Evolutionary conservation across 1,284 basidiomycete species (phyloP), one percentile per base, ranked within the genome.

Genomic region (Heterobasidion annosum): DNA sequence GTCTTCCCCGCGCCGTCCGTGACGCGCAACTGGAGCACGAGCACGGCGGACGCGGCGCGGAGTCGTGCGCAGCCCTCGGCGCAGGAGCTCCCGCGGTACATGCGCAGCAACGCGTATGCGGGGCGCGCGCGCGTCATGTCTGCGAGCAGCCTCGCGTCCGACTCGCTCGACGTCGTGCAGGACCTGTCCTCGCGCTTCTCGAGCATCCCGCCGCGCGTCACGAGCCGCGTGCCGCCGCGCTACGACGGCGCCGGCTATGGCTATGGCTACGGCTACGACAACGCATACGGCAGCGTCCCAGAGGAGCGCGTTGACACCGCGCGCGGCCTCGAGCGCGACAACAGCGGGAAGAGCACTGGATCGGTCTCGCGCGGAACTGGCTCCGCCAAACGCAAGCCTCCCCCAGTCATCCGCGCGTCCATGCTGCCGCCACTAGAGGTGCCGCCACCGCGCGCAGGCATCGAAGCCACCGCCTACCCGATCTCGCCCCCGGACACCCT

Each of bases 91-190:
- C 37, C 37, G n/a, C 37, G 37, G 6, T 40, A 40, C 37, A 10
- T 40, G 37, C 37, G 37, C 12, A 10, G n/a, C 37, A 40, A 40
- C n/a, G 37, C 37, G n/a, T 40, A 40, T n/a, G 37, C n/a, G 12
- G 37, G 37, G 10, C 34, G 34, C 12, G 48, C 10, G n/a, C 53
- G 46, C 46, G 53, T 49, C 44, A 19, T 49, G 13, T 54, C 54
- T 12, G 34, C 42, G 8, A 51, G 54, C 49, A 54, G 54, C 43
- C 48, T 54, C 43, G 33, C 49, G 43, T 51, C 49, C 33, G 54
- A 54, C 50, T 51, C 54, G 48, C 49, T n/a, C 34, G 53, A 49
- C 19, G n/a, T 40, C 48, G 44, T 54, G 34, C 54, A 40, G 34
- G 34, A 46, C 10, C 50, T 54, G 1, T 50, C 49, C 25, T n/a